Evolutionary conservation across 2,329 filamentous ascomycete species (phyloP), one percentile per base, ranked within the genome.

Genomic region (Trichoderma sp.): DNA sequence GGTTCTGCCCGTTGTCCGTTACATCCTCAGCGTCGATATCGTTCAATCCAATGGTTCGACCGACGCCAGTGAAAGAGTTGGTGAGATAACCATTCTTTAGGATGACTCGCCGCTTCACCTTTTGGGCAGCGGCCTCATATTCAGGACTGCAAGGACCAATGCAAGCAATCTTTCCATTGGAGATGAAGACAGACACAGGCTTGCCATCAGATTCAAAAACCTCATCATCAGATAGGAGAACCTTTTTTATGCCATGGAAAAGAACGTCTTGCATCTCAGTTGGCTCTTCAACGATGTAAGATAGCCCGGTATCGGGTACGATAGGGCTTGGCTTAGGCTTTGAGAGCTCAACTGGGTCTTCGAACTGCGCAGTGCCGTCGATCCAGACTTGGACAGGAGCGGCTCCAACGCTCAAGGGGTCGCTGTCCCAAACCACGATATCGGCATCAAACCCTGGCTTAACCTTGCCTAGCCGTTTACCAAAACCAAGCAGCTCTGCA

Each of bases 341-440:
- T 3, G 79, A 73, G 10, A 90, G 79, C 77, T 86, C 83, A 13
- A 89, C 75, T 0, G 86, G 85, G 11, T 83, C 77, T 39, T 87
- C 80, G 21, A 76, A 79, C 64, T 91, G 89, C 2, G 84, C 80
- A 10, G 80, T 84, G 4, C 87, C 88, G 68, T 90, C 87, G 68
- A 90, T 89, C 85, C 86, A 90, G 1, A 90, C 86, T 76, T 90
- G 87, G 0, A 86, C 81, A 0, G 87, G 87, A 0, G 86, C 78
- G 0, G 87, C 87, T 1, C 87, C 87, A 0, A 88, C 83, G 52
- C 85, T 86, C 2, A 90, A 78, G 34, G 88, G 87, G 70, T 90
- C 87, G 52, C 84, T 87, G 72, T 90, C 87, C 87, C 87, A 90
- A 10, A 89, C 82, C 13, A 85, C 87, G 34, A 90, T 74, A 69